phyloP scores from a whole-genome alignment of 495 filamentous ascomycete genomes.

The Hypoxylon subgilvum region DNA sequence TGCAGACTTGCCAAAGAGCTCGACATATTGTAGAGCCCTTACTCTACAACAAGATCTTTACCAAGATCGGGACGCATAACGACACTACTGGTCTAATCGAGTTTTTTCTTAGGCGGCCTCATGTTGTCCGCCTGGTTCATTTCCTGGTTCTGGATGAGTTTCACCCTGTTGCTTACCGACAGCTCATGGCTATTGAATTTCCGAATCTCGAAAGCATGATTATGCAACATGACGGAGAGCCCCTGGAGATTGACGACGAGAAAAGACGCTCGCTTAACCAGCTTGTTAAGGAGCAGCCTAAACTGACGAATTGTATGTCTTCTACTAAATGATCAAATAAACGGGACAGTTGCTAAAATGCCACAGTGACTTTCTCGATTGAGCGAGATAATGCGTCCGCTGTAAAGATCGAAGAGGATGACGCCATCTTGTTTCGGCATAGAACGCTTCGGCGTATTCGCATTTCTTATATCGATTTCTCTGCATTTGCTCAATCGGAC shows the following conservation, averaged over 20 bases:
- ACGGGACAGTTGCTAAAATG: conserved; percentile 5
- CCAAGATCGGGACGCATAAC: conserved; percentile 8
- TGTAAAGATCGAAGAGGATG: conserved; percentile 17
- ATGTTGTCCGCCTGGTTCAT: conserved; percentile 12
- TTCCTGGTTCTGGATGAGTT: conserved; percentile 30
- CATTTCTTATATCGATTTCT: conserved; percentile 26
- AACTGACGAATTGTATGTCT: conserved; percentile 22
- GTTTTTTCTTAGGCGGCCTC: conserved; percentile 17
- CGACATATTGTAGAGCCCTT: conserved; percentile 22
- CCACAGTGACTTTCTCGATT: conserved; percentile 24
- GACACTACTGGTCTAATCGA: conserved; percentile 18
- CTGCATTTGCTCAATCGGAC: conserved; percentile 15
- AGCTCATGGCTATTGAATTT: conserved; percentile 28
- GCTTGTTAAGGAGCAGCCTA: conserved; percentile 27
- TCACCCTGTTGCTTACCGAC: conserved; percentile 26
- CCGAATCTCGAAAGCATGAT: conserved; percentile 28
- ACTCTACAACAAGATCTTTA: conserved; percentile 17
- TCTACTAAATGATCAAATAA: neutral
- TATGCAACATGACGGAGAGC: conserved; percentile 20
- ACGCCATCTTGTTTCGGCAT: conserved; percentile 27
- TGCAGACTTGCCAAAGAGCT: conserved; percentile 13
- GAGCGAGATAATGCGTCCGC: conserved; percentile 7
- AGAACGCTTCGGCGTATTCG: conserved; percentile 24
- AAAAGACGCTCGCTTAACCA: conserved; percentile 18
- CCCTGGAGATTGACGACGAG: conserved; percentile 10